These are phyloP conservation scores for Metschnikowia matae DNA, from an alignment of 805 yeast genomes.

Conservation along the genomic window DNA sequence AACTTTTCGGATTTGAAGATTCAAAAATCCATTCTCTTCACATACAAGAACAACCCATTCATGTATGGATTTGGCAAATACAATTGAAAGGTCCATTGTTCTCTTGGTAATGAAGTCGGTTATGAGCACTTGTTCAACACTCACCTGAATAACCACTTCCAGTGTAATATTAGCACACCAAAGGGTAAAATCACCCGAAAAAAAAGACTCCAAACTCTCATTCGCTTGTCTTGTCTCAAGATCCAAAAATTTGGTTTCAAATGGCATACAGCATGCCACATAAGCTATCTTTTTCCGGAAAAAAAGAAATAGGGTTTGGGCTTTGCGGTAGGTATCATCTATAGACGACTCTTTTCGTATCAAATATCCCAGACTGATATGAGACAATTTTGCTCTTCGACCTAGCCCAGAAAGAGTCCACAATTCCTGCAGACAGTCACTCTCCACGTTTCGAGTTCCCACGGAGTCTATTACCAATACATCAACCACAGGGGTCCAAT, in stretches of 20 bases:
- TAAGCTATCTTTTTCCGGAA: constrained; percentile 11
- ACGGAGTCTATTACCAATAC: constrained; percentile 30
- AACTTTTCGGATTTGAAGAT: not conserved
- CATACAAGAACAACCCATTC: constrained; percentile 5
- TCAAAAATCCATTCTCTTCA: not conserved
- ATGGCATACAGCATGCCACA: constrained; percentile 36
- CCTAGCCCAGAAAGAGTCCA: constrained; percentile 42
- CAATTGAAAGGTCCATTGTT: constrained; percentile 1
- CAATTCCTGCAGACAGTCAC: constrained; percentile 32
- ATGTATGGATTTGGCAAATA: constrained; percentile 6
- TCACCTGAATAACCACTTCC: constrained; percentile 25
- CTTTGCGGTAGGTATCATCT: constrained; percentile 30
- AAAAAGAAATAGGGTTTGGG: constrained; percentile 19
- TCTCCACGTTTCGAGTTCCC: constrained; percentile 16
- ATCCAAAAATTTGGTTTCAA: constrained; percentile 28
- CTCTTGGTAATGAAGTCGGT: not conserved
- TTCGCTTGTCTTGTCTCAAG: not conserved
- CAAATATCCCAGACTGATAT: constrained; percentile 30
- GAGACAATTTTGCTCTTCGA: constrained; percentile 29
- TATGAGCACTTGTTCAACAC: constrained; percentile 11
- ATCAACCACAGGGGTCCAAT: constrained; percentile 49
- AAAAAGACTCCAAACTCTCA: not conserved
- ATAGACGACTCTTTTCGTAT: constrained; percentile 24
- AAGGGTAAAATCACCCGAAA: not conserved
- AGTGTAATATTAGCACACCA: not conserved